Conservation (phyloP, 2,329 filamentous ascomycete species). For the Aureobasidium mangrovei region DNA sequence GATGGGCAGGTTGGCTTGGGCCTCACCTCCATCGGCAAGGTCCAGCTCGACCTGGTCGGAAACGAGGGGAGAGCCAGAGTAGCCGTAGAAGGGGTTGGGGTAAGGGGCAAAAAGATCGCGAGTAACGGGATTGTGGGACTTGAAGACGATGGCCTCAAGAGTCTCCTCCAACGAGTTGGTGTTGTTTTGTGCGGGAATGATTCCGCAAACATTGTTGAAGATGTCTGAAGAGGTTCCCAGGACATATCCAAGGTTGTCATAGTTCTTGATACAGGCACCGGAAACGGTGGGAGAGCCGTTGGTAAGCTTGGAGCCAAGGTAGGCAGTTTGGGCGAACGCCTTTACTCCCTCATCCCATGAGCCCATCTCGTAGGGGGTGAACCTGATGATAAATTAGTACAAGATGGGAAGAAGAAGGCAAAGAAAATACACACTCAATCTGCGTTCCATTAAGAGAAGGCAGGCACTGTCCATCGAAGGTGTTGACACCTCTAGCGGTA, state of each 20-base stretch:
- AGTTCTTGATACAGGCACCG: constrained; percentile 40
- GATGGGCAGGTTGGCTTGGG: constrained; percentile 45
- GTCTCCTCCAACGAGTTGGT: constrained; percentile 19
- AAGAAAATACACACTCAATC: constrained; percentile 38
- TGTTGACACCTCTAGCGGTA: constrained; percentile 32
- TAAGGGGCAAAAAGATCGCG: constrained; percentile 43
- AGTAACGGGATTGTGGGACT: constrained; percentile 22
- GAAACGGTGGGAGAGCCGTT: constrained; percentile 34
- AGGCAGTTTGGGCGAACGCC: constrained; percentile 52
- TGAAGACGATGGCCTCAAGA: constrained; percentile 26
- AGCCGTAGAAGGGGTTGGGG: constrained; percentile 54
- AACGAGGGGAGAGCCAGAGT: constrained; percentile 34
- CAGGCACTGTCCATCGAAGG: constrained; percentile 29
- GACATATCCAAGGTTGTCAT: constrained; percentile 42
- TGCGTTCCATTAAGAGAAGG: constrained; percentile 46
- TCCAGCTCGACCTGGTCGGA: constrained; percentile 32
- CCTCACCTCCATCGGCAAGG: constrained; percentile 44
- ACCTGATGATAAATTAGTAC: constrained; percentile 21
- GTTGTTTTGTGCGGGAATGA: constrained; percentile 19
- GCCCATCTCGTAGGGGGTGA: constrained; percentile 59
- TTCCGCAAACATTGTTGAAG: constrained; percentile 30
- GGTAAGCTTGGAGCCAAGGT: constrained; percentile 51
- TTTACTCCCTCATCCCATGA: constrained; percentile 51
- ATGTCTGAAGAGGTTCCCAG: constrained; percentile 38
- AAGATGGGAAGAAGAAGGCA: not conserved